Evolutionary conservation across 495 filamentous ascomycete species (phyloP), one percentile per base, ranked within the genome.

Genomic region (Venustampulla echinocandica): DNA sequence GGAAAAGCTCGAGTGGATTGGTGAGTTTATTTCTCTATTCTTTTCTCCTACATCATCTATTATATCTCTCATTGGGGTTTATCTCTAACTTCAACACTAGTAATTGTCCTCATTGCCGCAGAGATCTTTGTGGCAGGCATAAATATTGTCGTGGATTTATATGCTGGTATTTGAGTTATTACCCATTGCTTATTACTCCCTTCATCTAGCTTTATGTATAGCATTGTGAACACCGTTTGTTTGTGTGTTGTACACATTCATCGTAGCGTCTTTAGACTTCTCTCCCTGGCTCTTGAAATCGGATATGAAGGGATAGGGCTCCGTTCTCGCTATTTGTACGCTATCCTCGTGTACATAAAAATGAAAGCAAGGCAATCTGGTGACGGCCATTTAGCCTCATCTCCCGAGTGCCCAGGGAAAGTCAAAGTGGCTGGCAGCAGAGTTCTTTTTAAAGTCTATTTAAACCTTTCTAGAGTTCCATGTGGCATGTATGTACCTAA

Each of bases 1-100:
- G 19, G 89, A 95, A 66, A 90, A 86, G 63, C 62, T 96, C 23
- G 90, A 96, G 65, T 96, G 90, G 90, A 96, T 95, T 62, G 85
- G 57, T 90, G 67, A 53, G 81, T 47, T 14, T 21, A n/a, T n/a
- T n/a, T n/a, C n/a, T n/a, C n/a, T n/a, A n/a, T n/a, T n/a, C n/a
- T n/a, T n/a, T n/a, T n/a, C n/a, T n/a, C n/a, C n/a, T n/a, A n/a
- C n/a, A n/a, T n/a, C 25, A 14, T 13, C 13, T 47, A 11, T 22
- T 0, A 35, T 15, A 19, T 37, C 30, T 2, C 2, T 22, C 15
- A 23, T 18, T 4, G 28, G 32, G 44, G 5, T 7, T 3, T n/a
- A 42, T 40, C 7, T 14, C 49, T 53, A 25, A 53, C 28, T 9
- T 15, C n/a, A 40, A 10, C 21, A 36, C 37, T 20, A 59, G 57